Conservation (phyloP, 441 rosid genomes). For the Pelargonium australe region DNA sequence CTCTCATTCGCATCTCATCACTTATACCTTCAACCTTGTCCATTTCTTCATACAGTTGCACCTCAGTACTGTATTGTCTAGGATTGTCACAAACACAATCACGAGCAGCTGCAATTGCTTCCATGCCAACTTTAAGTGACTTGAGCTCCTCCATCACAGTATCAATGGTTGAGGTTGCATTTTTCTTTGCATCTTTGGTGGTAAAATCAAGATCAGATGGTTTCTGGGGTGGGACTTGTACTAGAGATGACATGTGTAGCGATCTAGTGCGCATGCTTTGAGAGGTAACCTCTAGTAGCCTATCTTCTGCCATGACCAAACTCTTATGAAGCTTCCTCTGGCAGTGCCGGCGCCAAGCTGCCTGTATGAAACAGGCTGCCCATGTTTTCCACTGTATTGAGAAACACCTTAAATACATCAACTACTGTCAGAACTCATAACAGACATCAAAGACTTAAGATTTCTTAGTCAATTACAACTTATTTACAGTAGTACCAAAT, state of each 20-base stretch:
- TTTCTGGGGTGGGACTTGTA: too few relatives aligned
- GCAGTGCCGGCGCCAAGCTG: slow-evolving; percentile 65
- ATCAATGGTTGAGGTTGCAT: too few relatives aligned
- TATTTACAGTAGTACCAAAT: too few relatives aligned
- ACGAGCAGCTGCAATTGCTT: neutral
- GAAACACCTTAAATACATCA: slow-evolving; percentile 51
- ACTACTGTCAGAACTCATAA: neutral
- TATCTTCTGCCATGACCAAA: slow-evolving; percentile 44
- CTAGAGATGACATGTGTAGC: too few relatives aligned
- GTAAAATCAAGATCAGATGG: too few relatives aligned
- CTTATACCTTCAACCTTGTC: neutral
- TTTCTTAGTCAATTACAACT: too few relatives aligned
- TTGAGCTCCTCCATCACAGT: neutral
- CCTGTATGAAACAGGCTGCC: slow-evolving; percentile 88
- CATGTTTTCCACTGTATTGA: slow-evolving; percentile 83
- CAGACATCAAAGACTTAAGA: too few relatives aligned
- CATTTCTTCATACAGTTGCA: neutral
- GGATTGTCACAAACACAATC: neutral
- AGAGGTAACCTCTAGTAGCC: slow-evolving; percentile 20
- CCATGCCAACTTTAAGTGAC: neutral
- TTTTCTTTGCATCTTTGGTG: too few relatives aligned
- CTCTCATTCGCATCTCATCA: neutral
- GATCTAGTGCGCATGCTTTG: too few relatives aligned
- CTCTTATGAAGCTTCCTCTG: slow-evolving; percentile 64
- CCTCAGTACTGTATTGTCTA: neutral